Conservation (phyloP, 768 basidiomycete genomes). For the Suillus discolor region DNA sequence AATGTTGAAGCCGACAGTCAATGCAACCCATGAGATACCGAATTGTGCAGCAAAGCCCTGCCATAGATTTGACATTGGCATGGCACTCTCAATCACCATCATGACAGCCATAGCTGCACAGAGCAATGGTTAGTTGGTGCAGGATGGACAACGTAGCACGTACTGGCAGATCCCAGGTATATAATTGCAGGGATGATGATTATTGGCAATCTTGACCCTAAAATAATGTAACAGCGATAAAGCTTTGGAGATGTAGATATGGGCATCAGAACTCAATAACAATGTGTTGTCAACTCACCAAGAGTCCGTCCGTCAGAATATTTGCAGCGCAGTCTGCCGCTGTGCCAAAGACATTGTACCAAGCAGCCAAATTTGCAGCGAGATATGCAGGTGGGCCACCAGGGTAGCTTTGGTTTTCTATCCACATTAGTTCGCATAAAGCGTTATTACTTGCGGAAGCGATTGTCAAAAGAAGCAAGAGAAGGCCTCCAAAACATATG, state of each 20-base stretch:
- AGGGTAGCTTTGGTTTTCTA: constrained; percentile 29
- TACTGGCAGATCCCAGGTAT: constrained; percentile 6
- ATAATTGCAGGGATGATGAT: constrained; percentile 7
- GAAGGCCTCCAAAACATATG: not conserved
- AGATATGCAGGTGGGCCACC: constrained; percentile 33
- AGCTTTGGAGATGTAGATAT: constrained; percentile 20
- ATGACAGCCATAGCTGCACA: not conserved
- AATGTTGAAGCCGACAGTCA: constrained; percentile 7
- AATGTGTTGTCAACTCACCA: constrained; percentile 23
- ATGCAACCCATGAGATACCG: constrained; percentile 3
- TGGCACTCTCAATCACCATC: not conserved
- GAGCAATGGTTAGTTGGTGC: not conserved
- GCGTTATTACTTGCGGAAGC: constrained; percentile 22
- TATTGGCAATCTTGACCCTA: constrained; percentile 15
- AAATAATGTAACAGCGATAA: constrained; percentile 38
- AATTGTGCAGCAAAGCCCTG: constrained; percentile 4
- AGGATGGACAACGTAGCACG: not conserved
- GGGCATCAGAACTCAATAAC: not conserved
- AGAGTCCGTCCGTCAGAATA: constrained; percentile 31
- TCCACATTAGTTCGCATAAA: constrained; percentile 32
- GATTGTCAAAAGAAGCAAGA: constrained; percentile 29
- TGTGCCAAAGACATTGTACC: constrained; percentile 31
- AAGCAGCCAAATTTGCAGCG: constrained; percentile 22
- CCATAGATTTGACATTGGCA: not conserved
- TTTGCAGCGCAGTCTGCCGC: constrained; percentile 25